These are phyloP conservation scores for Colletotrichum destructivum DNA, from an alignment of 2,329 filamentous ascomycete species.

Conservation along the genomic window DNA sequence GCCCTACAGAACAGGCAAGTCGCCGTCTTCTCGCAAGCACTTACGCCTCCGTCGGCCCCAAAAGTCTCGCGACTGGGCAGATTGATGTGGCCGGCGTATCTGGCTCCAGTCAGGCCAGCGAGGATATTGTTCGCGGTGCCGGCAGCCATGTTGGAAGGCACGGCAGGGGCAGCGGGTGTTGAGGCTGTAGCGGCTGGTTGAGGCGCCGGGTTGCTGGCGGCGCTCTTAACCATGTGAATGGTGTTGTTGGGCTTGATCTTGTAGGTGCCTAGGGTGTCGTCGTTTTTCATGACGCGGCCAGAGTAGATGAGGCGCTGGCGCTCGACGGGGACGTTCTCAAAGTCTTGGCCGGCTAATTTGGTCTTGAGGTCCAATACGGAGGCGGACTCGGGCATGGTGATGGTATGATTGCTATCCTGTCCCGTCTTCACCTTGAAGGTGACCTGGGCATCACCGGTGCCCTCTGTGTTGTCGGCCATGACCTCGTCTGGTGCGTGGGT, in stretches of 20 bases:
- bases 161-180: conserved; percentile 68
- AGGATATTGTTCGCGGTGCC: conserved; percentile 91
- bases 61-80: conserved; percentile 91
- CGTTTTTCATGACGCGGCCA: conserved; percentile 95
- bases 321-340: conserved; percentile 88
- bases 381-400: conserved; percentile 84
- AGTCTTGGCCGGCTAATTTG: conserved; percentile 85
- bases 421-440: conserved; percentile 99
- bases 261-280: conserved; percentile 85
- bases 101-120: conserved; percentile 89
- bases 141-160: conserved; percentile 84
- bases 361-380: conserved; percentile 90
- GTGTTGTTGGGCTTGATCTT: conserved; percentile 98
- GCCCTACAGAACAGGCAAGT: background rate
- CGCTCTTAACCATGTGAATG: conserved; percentile 96
- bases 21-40: conserved; percentile 54
- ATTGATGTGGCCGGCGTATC: conserved; percentile 93
- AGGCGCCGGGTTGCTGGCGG: conserved; percentile 82
- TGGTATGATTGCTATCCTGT: conserved; percentile 85
- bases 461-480: conserved; percentile 78
- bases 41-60: conserved; percentile 92
- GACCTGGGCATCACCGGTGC: conserved; percentile 79
- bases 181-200: conserved; percentile 58
- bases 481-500: conserved; percentile 27
- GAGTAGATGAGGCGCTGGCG: conserved; percentile 98